Evolutionary conservation across 441 rosid species (phyloP).

Genomic region (Croton laevigatus): DNA sequence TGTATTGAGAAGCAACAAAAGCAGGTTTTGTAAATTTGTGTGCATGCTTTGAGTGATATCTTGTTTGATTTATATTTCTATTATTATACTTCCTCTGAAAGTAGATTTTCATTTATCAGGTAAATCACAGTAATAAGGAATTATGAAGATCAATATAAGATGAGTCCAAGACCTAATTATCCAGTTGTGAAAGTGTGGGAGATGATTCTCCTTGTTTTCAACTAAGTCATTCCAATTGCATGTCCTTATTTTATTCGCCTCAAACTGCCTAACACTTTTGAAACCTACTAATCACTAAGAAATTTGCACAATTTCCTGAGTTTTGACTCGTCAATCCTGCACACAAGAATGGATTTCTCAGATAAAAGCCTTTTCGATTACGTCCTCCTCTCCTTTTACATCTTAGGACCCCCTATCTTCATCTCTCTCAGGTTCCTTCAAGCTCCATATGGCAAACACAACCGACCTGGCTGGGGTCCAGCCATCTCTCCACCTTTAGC

Average conservation of each 20-base stretch:
- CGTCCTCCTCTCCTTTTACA: conserved; percentile 47
- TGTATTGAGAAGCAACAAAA: background rate
- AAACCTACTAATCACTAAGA: background rate
- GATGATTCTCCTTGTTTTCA: background rate
- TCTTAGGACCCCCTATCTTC: conserved; percentile 62
- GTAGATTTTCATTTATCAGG: background rate
- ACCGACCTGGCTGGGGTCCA: conserved; percentile 90
- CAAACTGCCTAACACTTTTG: background rate
- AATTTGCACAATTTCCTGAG: background rate
- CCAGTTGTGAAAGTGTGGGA: background rate
- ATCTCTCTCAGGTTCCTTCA: conserved; percentile 61
- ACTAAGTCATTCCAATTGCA: background rate
- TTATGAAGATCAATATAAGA: too few species aligned
- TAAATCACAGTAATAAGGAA: background rate
- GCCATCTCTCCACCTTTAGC: conserved; percentile 63
- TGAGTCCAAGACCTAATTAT: background rate
- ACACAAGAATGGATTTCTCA: conserved; percentile 24
- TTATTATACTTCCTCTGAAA: background rate
- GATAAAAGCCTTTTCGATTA: conserved; percentile 48
- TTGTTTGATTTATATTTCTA: background rate
- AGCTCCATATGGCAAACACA: conserved; percentile 92
- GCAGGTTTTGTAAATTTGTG: background rate
- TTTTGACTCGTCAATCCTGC: background rate
- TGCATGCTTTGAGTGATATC: background rate
- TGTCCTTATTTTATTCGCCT: background rate